A percentile compares a stretch with the other conserved stretches of the same genome.
Conservation (phyloP, 1,284 basidiomycete species). For the Heterobasidion occidentale region DNA sequence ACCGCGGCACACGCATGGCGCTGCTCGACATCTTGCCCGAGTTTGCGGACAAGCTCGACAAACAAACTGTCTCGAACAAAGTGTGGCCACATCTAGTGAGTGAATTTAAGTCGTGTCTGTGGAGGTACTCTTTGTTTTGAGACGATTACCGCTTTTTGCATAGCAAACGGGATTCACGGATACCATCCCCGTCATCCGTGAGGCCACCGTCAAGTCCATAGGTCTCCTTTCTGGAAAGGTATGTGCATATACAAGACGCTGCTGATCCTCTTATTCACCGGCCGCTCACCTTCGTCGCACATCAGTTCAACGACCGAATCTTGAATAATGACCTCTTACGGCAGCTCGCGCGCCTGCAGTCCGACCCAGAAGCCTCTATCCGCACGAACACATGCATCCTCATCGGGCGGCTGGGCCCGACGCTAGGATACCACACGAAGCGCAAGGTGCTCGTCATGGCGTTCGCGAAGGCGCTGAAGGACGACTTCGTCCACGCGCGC, state of each 20-base stretch:
- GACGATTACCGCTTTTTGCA: neutral
- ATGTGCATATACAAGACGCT: neutral
- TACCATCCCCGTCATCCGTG: slow-evolving; percentile 88
- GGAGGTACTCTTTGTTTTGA: neutral
- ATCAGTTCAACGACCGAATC: slow-evolving; percentile 75
- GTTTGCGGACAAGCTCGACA: slow-evolving; percentile 84
- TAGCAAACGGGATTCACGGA: slow-evolving; percentile 95
- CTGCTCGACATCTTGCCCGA: slow-evolving; percentile 81
- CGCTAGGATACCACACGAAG: slow-evolving; percentile 82
- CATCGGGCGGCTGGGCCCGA: slow-evolving; percentile 85
- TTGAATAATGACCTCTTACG: slow-evolving; percentile 96
- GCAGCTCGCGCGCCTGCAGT: slow-evolving; percentile 88
- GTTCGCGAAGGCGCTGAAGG: slow-evolving; percentile 86
- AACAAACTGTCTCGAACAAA: slow-evolving; percentile 77
- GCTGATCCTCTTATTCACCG: neutral
- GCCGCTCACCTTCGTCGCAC: neutral
- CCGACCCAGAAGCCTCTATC: slow-evolving; percentile 89
- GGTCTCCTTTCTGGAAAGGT: slow-evolving; percentile 83
- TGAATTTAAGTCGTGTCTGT: neutral
- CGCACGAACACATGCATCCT: slow-evolving; percentile 98
- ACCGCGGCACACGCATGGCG: slow-evolving; percentile 92
- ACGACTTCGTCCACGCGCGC: slow-evolving; percentile 87
- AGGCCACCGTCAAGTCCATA: slow-evolving; percentile 90
- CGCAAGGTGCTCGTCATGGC: slow-evolving; percentile 95
- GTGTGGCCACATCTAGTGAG: slow-evolving; percentile 89